Evolutionary conservation across 2,329 filamentous ascomycete species (phyloP).

Genomic region (Sarocladium strictum): DNA sequence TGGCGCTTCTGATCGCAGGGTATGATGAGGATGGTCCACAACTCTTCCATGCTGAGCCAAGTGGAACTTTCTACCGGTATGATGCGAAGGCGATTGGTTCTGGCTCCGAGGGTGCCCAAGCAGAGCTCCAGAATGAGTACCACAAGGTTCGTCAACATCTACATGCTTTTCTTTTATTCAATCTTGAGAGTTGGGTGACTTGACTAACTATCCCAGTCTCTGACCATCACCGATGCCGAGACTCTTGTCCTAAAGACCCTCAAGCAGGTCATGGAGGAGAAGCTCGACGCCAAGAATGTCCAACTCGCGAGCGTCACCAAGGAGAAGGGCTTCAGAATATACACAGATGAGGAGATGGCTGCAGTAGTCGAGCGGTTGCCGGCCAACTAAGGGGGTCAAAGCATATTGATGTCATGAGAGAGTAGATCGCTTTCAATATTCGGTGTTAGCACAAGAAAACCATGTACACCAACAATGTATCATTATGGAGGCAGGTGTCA

Average conservation of each 20-base stretch:
- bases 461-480: constrained; percentile 9
- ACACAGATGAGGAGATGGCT: constrained; percentile 96
- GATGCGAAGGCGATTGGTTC: constrained; percentile 98
- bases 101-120: constrained; percentile 93
- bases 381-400: constrained; percentile 54
- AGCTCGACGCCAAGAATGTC: constrained; percentile 97
- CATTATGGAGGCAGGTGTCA: not conserved
- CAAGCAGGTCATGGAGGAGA: constrained; percentile 99
- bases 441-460: not conserved
- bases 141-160: constrained; percentile 60
- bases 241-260: constrained; percentile 93
- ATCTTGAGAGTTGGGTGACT: not conserved
- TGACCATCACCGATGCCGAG: constrained; percentile 89
- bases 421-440: constrained; percentile 8
- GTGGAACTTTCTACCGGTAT: constrained; percentile 97
- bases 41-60: constrained; percentile 96
- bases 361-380: constrained; percentile 79
- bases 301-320: constrained; percentile 96
- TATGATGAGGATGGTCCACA: constrained; percentile 96
- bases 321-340: constrained; percentile 97
- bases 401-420: too few relatives aligned
- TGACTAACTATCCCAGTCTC: constrained; percentile 47
- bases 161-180: not conserved
- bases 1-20: constrained; percentile 91
- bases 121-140: constrained; percentile 97